A percentile compares a stretch with the other conserved stretches of the same genome.
phyloP scores from a whole-genome alignment of 2,329 filamentous ascomycete species.

The Scedosporium dehoogii region DNA sequence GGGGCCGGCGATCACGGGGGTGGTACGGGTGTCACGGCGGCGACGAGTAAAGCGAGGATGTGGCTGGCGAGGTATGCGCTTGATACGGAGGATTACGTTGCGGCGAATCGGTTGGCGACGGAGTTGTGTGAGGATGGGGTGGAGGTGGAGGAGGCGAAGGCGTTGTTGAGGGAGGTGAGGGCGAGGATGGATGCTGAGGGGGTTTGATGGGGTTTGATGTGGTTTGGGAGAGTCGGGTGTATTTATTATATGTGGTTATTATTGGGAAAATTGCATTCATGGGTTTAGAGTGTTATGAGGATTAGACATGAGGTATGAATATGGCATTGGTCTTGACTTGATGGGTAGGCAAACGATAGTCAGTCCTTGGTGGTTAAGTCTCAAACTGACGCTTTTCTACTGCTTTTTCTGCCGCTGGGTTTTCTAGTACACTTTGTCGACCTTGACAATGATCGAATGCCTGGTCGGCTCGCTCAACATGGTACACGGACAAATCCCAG shows the following conservation, averaged over 20 bases:
- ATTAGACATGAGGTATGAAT: neutral
- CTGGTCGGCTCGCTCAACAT: too few species aligned
- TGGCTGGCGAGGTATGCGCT: constrained; percentile 86
- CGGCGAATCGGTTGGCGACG: constrained; percentile 71
- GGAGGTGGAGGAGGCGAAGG: constrained; percentile 95
- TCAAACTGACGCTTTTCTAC: neutral
- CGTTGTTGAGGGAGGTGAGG: constrained; percentile 76
- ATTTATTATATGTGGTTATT: neutral
- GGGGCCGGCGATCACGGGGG: constrained; percentile 8
- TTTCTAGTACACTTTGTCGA: too few species aligned
- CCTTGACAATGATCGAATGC: too few species aligned
- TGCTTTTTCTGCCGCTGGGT: neutral
- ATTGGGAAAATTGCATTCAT: neutral
- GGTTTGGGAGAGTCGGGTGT: constrained; percentile 14
- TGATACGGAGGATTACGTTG: constrained; percentile 60
- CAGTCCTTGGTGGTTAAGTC: too few species aligned
- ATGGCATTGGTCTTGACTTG: neutral
- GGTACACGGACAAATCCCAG: too few species aligned
- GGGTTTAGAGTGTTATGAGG: neutral
- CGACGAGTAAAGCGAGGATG: constrained; percentile 84
- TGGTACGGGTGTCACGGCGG: constrained; percentile 77
- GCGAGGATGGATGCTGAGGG: constrained; percentile 55
- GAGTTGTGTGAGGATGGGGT: constrained; percentile 93
- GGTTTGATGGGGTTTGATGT: constrained; percentile 14
- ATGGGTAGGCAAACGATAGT: too few species aligned